Base-by-base conservation (phyloP, 2,329 filamentous ascomycete species). In the Curvularia sp. region DNA sequence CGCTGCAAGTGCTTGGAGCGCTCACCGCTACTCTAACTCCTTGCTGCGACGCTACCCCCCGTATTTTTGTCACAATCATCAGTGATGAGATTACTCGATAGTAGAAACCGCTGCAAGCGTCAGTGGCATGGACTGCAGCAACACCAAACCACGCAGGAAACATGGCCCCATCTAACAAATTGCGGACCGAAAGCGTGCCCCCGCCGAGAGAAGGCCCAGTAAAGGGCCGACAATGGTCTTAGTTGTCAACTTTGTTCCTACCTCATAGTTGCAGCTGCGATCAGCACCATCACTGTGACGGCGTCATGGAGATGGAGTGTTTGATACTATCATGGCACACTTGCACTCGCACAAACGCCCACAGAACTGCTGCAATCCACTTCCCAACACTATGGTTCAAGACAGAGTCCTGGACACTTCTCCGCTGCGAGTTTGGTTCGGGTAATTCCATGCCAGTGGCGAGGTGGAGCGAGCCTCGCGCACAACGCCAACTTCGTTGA, bases 201-300 rank as follows among this genome's bases (percentile, higher is more conserved):
- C 35, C 31, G 52, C 53, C 57, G 57, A 55, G 59, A 60, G 53
- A 63, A 52, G 49, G 41, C 39, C 24, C 61, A 53, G 50, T 41
- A 18, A 60, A 59, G 55, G 57, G 24, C 62, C 62, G 60, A 64
- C 42, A 38, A 44, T 58, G 44, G 55, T 55, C 55, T 48, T 55
- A 44, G 46, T 63, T 49, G 41, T 35, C 50, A 66, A 62, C 61
- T 61, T 64, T 66, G 57, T 66, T 66, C 44, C 20, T 50, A 66
- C 63, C 48, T 66, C 61, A 63, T 50, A 33, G 15, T 54, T 48
- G 43, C 38, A 48, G 26, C 12, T 26, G 15, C 6, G n/a, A 31
- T 31, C 24, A 54, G 46, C 33, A 35, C 18, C 26, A 35, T 30
- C 15, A 49, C 22, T 42, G 24, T 33, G 5, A 53, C 30, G 9